Evolutionary conservation across 108 stramenopile genomes (phyloP).

Genomic region (Ochromonas danica): DNA sequence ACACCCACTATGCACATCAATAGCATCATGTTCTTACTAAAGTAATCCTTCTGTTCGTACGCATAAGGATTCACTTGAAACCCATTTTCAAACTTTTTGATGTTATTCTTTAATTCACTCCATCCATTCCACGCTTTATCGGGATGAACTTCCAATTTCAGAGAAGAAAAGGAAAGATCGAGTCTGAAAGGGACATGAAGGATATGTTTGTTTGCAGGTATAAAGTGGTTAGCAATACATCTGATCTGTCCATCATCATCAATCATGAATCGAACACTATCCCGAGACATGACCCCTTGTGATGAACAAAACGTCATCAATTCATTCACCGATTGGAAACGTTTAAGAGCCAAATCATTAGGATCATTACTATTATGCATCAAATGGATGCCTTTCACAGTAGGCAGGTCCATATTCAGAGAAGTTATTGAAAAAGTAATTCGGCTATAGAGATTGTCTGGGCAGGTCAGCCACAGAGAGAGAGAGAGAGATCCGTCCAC

Average conservation of each 20-base stretch:
- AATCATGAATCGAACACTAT: neutral
- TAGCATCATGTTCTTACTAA: neutral
- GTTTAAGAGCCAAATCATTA: neutral
- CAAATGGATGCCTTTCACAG: neutral
- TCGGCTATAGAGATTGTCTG: too few relatives aligned
- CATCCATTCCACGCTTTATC: neutral
- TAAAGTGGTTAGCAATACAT: constrained; percentile 5
- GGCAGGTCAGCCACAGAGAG: too few relatives aligned
- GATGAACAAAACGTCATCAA: neutral
- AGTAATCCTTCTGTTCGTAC: constrained; percentile 1
- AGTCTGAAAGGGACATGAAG: neutral
- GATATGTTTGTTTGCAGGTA: neutral
- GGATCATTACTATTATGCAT: neutral
- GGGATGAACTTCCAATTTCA: neutral
- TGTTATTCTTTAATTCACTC: neutral
- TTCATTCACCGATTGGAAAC: neutral
- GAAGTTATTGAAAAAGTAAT: too few relatives aligned
- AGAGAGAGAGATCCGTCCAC: too few relatives aligned
- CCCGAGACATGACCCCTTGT: neutral
- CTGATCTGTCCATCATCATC: neutral
- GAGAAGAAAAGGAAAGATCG: neutral
- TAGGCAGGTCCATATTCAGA: constrained; percentile 5
- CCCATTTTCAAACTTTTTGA: neutral
- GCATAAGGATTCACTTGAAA: neutral
- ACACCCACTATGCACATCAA: constrained; percentile 1